Evolutionary conservation across 768 basidiomycete genomes (phyloP).

Genomic region (Clavulina sp.): DNA sequence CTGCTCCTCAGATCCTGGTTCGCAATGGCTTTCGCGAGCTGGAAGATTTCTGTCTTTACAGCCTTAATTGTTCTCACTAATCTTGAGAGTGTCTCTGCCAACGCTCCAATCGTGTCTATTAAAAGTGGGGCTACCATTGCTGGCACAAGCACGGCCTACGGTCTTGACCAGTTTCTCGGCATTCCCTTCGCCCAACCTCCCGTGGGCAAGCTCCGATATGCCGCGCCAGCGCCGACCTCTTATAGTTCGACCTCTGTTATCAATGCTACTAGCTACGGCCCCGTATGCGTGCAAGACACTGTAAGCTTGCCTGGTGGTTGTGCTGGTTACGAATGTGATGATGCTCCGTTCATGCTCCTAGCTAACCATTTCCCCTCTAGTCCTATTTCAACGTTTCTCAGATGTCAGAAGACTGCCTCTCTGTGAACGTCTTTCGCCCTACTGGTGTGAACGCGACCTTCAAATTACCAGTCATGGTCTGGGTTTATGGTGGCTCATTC

Average conservation of each 20-base stretch:
- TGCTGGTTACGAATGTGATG: neutral
- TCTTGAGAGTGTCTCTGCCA: too few relatives aligned
- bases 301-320: neutral
- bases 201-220: neutral
- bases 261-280: neutral
- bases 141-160: too few relatives aligned
- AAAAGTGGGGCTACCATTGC: too few relatives aligned
- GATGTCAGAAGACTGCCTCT: constrained; percentile 32
- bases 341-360: neutral
- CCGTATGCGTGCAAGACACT: neutral
- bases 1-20: too few relatives aligned
- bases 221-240: neutral
- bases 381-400: neutral
- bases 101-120: too few relatives aligned
- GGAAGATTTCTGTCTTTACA: too few relatives aligned
- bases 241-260: neutral
- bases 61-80: too few relatives aligned
- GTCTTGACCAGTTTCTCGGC: neutral
- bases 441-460: constrained; percentile 2
- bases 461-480: constrained; percentile 1
- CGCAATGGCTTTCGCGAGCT: too few relatives aligned
- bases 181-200: constrained; percentile 1
- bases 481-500: constrained; percentile 1
- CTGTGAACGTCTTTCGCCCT: constrained; percentile 30
- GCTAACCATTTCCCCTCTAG: neutral